Conservation (phyloP, 805 yeast species). For the Wickerhamiella shivajii region DNA sequence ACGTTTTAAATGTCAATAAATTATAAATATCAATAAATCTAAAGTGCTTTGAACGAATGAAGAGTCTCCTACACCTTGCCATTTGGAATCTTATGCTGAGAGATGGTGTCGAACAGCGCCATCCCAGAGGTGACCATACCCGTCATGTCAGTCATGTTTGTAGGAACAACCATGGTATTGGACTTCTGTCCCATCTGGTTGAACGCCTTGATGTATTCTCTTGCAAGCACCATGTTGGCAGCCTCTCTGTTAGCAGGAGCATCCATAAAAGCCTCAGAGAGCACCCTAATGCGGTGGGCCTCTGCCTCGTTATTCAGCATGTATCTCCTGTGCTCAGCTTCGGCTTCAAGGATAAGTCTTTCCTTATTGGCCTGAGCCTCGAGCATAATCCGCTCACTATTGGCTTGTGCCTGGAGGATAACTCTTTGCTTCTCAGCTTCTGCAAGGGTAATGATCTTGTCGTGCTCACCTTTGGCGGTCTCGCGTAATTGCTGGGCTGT, state of each 20-base stretch:
- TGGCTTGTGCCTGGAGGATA: slow-evolving; percentile 3
- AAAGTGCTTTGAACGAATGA: too few species aligned
- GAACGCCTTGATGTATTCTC: slow-evolving; percentile 64
- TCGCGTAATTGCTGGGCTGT: too few species aligned
- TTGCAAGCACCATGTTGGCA: slow-evolving; percentile 61
- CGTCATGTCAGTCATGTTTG: slow-evolving; percentile 55
- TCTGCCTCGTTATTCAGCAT: too few species aligned
- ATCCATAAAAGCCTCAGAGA: slow-evolving; percentile 49
- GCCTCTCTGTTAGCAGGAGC: slow-evolving; percentile 63
- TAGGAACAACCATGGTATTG: slow-evolving; percentile 60
- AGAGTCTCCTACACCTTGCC: too few species aligned
- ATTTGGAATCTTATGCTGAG: too few species aligned
- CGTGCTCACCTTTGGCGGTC: too few species aligned
- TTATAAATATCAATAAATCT: too few species aligned
- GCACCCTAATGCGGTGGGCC: slow-evolving; percentile 47
- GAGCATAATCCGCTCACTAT: not conserved
- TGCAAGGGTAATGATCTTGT: not conserved
- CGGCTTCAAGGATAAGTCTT: slow-evolving; percentile 51
- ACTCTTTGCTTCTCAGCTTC: not conserved
- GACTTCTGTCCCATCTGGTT: slow-evolving; percentile 64
- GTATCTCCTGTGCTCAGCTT: too few species aligned
- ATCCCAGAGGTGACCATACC: slow-evolving; percentile 58
- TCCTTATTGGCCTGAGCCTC: slow-evolving; percentile 30
- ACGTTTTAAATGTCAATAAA: too few species aligned
- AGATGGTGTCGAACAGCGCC: slow-evolving; percentile 39